Conservation (phyloP, 2,329 filamentous ascomycete species). For the Sphaerulina musiva region DNA sequence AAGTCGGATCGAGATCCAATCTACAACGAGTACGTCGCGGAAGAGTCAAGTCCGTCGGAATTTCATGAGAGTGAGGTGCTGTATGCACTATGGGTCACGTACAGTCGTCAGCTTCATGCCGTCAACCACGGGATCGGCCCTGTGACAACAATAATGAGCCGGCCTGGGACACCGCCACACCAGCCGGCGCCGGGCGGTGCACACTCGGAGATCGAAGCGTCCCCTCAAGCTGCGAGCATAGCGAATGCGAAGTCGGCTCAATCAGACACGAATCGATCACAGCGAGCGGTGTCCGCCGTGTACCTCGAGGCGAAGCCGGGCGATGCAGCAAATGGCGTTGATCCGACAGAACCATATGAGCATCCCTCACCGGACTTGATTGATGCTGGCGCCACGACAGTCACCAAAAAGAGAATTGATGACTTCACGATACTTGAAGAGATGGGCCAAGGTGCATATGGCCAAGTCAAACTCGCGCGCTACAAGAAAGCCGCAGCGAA, state of each 20-base stretch:
- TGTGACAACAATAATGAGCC: slow-evolving; percentile 58
- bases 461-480: slow-evolving; percentile 89
- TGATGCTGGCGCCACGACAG: slow-evolving; percentile 27
- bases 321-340: slow-evolving; percentile 10
- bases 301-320: neutral
- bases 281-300: neutral
- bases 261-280: slow-evolving; percentile 16
- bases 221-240: neutral
- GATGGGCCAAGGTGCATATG: slow-evolving; percentile 97
- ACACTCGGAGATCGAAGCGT: slow-evolving; percentile 7
- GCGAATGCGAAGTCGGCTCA: neutral
- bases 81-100: slow-evolving; percentile 94
- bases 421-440: slow-evolving; percentile 93
- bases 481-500: slow-evolving; percentile 65
- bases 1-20: slow-evolving; percentile 67
- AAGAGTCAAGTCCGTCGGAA: slow-evolving; percentile 53
- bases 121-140: slow-evolving; percentile 56
- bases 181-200: slow-evolving; percentile 49
- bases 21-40: slow-evolving; percentile 57
- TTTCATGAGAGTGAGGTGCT: slow-evolving; percentile 66
- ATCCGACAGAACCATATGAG: slow-evolving; percentile 32
- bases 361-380: slow-evolving; percentile 35
- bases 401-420: slow-evolving; percentile 71
- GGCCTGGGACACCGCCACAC: slow-evolving; percentile 63
- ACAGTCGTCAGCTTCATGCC: slow-evolving; percentile 85